These are phyloP conservation scores for Coemansia sp. DNA, from an alignment of 192 early-diverging fungal genomes.

Conservation along the genomic window DNA sequence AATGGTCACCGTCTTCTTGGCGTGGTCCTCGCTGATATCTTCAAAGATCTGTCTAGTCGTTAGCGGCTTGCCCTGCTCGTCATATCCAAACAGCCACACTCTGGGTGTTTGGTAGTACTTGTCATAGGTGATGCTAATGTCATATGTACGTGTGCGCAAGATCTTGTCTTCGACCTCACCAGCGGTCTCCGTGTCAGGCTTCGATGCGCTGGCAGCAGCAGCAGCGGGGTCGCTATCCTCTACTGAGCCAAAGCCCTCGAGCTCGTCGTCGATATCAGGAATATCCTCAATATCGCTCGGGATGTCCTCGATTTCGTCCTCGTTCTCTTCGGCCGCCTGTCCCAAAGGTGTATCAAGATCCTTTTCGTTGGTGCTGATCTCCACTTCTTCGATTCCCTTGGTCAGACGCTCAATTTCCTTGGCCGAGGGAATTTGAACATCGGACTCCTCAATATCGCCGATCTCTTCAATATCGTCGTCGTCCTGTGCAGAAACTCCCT, in stretches of 20 bases:
- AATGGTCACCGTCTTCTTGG: constrained; percentile 98
- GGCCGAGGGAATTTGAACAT: constrained; percentile 49
- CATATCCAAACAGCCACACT: constrained; percentile 97
- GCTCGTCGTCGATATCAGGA: constrained; percentile 82
- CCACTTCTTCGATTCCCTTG: constrained; percentile 67
- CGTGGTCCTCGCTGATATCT: constrained; percentile 98
- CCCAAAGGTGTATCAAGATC: constrained; percentile 50
- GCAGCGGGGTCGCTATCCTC: constrained; percentile 80
- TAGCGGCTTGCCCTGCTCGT: constrained; percentile 79
- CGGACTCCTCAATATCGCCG: constrained; percentile 41
- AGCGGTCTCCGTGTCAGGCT: neutral
- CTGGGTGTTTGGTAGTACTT: constrained; percentile 99
- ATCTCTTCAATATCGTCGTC: constrained; percentile 62
- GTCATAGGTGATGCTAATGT: constrained; percentile 99
- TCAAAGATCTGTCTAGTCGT: constrained; percentile 91
- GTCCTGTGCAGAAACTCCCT: constrained; percentile 36
- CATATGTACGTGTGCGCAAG: constrained; percentile 90
- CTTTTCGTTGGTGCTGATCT: constrained; percentile 42
- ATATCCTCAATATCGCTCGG: constrained; percentile 85
- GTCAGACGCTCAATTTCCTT: constrained; percentile 60
- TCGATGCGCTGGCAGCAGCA: constrained; percentile 7
- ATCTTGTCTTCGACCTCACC: constrained; percentile 70
- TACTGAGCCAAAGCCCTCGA: constrained; percentile 64
- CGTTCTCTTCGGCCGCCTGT: constrained; percentile 44
- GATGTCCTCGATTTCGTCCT: constrained; percentile 68